phyloP scores from a whole-genome alignment of 192 early-diverging fungal genomes.

The Umbelopsis isabellina region DNA sequence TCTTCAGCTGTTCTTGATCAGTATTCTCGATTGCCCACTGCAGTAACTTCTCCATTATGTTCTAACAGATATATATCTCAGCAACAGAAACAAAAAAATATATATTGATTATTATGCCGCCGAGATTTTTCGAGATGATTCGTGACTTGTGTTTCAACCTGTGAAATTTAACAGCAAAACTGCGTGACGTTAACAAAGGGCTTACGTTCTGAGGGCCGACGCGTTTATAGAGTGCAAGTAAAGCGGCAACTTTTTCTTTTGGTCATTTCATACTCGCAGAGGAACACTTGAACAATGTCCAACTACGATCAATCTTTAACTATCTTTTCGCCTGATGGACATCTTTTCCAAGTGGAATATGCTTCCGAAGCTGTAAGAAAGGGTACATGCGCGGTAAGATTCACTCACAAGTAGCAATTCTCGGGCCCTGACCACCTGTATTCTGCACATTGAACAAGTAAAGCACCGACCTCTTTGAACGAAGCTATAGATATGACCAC shows the following conservation, averaged over 20 bases:
- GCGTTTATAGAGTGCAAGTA: neutral
- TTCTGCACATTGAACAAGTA: too few relatives aligned
- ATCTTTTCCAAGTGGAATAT: slow-evolving; percentile 99
- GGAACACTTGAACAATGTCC: slow-evolving; percentile 38
- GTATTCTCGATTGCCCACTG: slow-evolving; percentile 90
- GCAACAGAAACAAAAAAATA: neutral
- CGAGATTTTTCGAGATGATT: slow-evolving; percentile 5
- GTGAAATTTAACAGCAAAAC: neutral
- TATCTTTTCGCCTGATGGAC: slow-evolving; percentile 98
- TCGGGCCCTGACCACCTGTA: slow-evolving; percentile 1
- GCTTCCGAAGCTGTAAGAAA: slow-evolving; percentile 97
- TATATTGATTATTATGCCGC: neutral
- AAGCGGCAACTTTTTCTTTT: too few relatives aligned
- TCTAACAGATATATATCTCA: too few relatives aligned
- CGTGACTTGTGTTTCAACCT: neutral
- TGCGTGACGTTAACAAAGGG: neutral
- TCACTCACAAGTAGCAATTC: neutral
- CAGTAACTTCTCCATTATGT: slow-evolving; percentile 70
- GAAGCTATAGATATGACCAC: neutral
- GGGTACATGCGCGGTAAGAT: slow-evolving; percentile 92
- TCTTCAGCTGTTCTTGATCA: slow-evolving; percentile 65
- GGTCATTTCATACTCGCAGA: neutral
- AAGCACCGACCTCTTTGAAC: neutral
- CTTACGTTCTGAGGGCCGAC: slow-evolving; percentile 20
- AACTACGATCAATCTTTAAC: slow-evolving; percentile 86